Evolutionary conservation across 2,329 filamentous ascomycete species (phyloP).

Genomic region (Celoporthe dispersa): DNA sequence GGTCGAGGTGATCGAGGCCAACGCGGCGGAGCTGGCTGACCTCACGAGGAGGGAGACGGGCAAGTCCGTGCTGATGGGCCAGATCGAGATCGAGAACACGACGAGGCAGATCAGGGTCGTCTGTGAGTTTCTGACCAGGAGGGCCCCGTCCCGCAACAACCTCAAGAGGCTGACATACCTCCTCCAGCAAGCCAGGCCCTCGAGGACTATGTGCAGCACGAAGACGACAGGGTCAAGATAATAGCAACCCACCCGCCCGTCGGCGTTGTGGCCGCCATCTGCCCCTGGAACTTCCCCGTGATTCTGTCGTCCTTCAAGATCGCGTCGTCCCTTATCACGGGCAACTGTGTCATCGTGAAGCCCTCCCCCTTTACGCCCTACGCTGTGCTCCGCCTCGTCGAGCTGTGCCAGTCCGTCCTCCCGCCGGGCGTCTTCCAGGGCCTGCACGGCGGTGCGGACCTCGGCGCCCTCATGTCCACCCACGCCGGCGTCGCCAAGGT

Average conservation of each 20-base stretch:
- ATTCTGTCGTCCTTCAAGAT: constrained; percentile 56
- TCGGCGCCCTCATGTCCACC: constrained; percentile 58
- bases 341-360: constrained; percentile 55
- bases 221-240: constrained; percentile 48
- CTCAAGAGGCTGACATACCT: neutral
- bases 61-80: constrained; percentile 50
- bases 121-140: constrained; percentile 33
- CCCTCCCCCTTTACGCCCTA: constrained; percentile 58
- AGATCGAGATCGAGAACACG: constrained; percentile 44
- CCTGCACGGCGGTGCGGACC: constrained; percentile 56
- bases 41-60: constrained; percentile 55
- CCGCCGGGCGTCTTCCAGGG: constrained; percentile 62
- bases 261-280: constrained; percentile 58
- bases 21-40: constrained; percentile 48
- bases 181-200: constrained; percentile 41
- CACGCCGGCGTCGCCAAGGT: constrained; percentile 61
- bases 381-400: constrained; percentile 52
- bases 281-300: constrained; percentile 64
- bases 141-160: neutral
- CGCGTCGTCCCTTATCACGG: constrained; percentile 52
- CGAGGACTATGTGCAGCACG: constrained; percentile 51
- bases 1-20: constrained; percentile 44
- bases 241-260: constrained; percentile 51
- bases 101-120: constrained; percentile 45
- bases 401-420: constrained; percentile 50